Evolutionary conservation across 2,329 filamentous ascomycete species (phyloP).

Genomic region (Ophiostoma piceae): DNA sequence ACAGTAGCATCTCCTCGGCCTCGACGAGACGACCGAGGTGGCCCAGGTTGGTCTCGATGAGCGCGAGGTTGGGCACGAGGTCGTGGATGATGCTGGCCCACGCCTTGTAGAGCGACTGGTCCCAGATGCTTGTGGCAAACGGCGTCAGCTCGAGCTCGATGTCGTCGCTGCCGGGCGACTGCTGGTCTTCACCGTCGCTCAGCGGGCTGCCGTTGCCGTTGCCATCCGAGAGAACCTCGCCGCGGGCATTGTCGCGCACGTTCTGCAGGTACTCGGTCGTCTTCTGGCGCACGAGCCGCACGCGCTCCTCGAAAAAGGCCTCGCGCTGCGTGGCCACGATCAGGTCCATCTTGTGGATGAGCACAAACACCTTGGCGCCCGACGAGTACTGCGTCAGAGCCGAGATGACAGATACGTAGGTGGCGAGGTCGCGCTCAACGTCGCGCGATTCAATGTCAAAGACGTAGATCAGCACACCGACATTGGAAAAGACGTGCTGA

Average conservation of each 20-base stretch:
- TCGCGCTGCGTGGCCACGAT: slow-evolving; percentile 75
- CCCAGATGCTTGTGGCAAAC: slow-evolving; percentile 96
- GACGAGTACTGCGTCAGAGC: slow-evolving; percentile 81
- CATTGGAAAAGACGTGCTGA: slow-evolving; percentile 92
- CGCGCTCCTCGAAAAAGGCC: slow-evolving; percentile 77
- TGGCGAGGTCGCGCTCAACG: slow-evolving; percentile 85
- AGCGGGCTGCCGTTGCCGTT: not conserved
- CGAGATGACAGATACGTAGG: slow-evolving; percentile 83
- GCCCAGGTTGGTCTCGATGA: slow-evolving; percentile 80
- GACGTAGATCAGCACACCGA: slow-evolving; percentile 96
- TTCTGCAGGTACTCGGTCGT: slow-evolving; percentile 52
- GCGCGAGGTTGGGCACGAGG: slow-evolving; percentile 84
- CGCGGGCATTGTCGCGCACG: slow-evolving; percentile 32
- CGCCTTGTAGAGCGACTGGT: slow-evolving; percentile 94
- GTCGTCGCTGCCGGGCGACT: slow-evolving; percentile 24
- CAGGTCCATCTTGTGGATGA: slow-evolving; percentile 98
- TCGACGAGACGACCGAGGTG: slow-evolving; percentile 80
- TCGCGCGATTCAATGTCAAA: slow-evolving; percentile 97
- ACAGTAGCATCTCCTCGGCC: slow-evolving; percentile 88
- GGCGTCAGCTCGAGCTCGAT: slow-evolving; percentile 65
- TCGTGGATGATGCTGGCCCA: slow-evolving; percentile 99
- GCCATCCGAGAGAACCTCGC: slow-evolving; percentile 24
- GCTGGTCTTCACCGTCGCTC: slow-evolving; percentile 29
- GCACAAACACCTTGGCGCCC: slow-evolving; percentile 79
- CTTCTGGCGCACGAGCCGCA: slow-evolving; percentile 68